Evolutionary conservation across 2,329 filamentous ascomycete species (phyloP).

Genomic region (Fusarium kyushuense): DNA sequence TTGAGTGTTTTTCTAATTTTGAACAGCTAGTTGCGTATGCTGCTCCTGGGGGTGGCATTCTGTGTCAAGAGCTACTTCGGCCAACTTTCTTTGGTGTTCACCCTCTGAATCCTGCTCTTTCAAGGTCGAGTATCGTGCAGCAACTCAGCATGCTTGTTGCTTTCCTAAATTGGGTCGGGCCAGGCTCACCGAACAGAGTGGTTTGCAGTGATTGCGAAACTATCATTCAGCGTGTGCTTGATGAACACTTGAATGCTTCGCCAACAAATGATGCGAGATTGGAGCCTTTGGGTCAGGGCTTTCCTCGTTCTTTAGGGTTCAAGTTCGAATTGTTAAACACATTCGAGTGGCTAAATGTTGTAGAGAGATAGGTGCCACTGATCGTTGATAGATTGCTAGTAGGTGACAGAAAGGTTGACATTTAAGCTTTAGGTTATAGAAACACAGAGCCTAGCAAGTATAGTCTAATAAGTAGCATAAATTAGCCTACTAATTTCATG

Average conservation of each 20-base stretch:
- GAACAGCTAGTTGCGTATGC: constrained; percentile 64
- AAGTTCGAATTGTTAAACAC: constrained; percentile 63
- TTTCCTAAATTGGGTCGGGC: constrained; percentile 64
- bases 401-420: no score
- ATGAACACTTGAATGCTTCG: constrained; percentile 60
- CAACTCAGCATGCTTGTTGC: constrained; percentile 64
- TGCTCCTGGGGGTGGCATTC: constrained; percentile 62
- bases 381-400: neutral
- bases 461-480: no score
- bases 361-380: neutral
- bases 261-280: constrained; percentile 31
- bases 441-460: no score
- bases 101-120: constrained; percentile 52
- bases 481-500: no score
- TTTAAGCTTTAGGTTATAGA: no score
- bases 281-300: constrained; percentile 50
- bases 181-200: constrained; percentile 60
- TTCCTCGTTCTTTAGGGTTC: constrained; percentile 52
- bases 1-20: neutral
- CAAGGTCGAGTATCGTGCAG: constrained; percentile 62
- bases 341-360: constrained; percentile 49
- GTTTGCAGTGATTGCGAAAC: constrained; percentile 60
- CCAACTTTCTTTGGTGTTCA: constrained; percentile 54
- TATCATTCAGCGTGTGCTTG: constrained; percentile 63
- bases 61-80: constrained; percentile 63